phyloP scores from a whole-genome alignment of 2,329 filamentous ascomycete genomes.

The Epichloe scottii region DNA sequence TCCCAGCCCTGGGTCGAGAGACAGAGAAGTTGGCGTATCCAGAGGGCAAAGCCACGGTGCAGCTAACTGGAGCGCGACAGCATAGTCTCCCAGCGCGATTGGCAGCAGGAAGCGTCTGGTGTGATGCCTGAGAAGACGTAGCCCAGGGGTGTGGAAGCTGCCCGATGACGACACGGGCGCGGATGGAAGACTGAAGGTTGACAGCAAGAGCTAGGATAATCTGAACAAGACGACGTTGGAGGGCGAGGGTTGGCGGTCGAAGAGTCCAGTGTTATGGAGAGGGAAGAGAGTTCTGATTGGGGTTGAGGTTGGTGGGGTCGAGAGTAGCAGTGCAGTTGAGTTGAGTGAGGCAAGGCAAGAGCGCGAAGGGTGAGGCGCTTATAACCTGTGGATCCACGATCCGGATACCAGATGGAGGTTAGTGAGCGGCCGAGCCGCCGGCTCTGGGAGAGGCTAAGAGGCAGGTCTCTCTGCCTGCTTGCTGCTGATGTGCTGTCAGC shows the following conservation, averaged over 20 bases:
- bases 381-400: not conserved
- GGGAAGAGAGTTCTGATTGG: not conserved
- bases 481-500: not conserved
- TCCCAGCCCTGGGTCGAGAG: not conserved
- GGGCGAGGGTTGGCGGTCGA: not conserved
- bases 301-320: not conserved
- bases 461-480: not conserved
- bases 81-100: constrained; percentile 1
- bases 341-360: not conserved
- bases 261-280: not conserved
- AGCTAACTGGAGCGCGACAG: not conserved
- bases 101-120: not conserved
- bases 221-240: not conserved
- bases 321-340: not conserved
- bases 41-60: not conserved
- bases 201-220: not conserved
- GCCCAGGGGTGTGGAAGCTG: not conserved
- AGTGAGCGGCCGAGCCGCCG: not conserved
- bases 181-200: not conserved
- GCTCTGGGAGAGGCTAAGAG: no score
- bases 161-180: not conserved
- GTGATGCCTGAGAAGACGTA: not conserved
- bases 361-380: not conserved
- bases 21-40: not conserved
- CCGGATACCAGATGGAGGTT: not conserved